Base-by-base conservation (phyloP, 2,329 filamentous ascomycete species). In the Alternaria brassicicola region DNA sequence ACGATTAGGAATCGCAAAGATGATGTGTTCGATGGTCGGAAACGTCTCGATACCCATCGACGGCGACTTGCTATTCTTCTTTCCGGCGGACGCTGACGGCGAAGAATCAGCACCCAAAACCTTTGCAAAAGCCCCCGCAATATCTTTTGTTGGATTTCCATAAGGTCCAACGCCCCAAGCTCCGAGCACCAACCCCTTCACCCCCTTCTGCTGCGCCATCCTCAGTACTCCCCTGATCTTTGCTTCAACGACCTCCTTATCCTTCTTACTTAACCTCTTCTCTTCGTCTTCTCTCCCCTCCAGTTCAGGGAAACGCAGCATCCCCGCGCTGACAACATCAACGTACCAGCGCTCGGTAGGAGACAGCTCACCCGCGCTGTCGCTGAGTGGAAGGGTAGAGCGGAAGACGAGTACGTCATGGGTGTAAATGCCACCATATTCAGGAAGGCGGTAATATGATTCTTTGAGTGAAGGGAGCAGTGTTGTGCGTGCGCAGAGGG, bases 131-230 rank as follows among this genome's bases (percentile, higher is more conserved):
- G 83, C 80, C 17, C 77, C 74, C 13, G 86, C 86, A 28, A 89
- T 76, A 70, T 89, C 85, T 1, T 75, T 75, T 0, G 87, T 81
- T 0, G 87, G 87, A 61, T 89, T 89, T 0, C 85, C 86, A 56
- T 88, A 86, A 0, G 85, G 85, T 3, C 87, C 87, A 59, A 86
- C 88, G 0, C 87, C 87, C 86, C 86, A 89, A 0, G 87, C 86
- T 0, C 87, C 87, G 0, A 89, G 76, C 0, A 89, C 83, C 0
- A 89, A 65, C 54, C 77, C 81, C 35, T 75, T 78, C 4, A 78
- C 78, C 0, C 83, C 82, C 56, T 75, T 67, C 8, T 78, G 71
- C 2, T 80, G 78, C 5, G 61, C 64, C 4, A 88, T 82, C 1
- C 85, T 78, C 71, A 89, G 67, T 1, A 88, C 85, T 6, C 79